Percentiles rank a stretch among this genome's conserved stretches.
Evolutionary conservation across 345 rosid genomes (phyloP).

Genomic region (Toxicodendron radicans): DNA sequence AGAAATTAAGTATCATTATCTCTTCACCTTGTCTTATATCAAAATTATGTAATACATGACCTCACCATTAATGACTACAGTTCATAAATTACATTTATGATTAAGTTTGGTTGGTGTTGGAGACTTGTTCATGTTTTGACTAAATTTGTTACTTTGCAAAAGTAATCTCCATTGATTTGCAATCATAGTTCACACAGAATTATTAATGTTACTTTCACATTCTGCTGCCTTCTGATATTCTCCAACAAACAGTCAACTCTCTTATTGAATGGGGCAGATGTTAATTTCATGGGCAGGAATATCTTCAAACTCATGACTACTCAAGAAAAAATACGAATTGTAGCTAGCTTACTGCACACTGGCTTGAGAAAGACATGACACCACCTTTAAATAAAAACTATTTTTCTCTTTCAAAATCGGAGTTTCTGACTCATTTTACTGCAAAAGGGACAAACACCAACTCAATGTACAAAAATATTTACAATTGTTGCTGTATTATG

Average conservation of each 20-base stretch:
- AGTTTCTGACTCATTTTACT: background rate
- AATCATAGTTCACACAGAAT: background rate
- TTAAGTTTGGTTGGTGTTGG: background rate
- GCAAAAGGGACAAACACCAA: background rate
- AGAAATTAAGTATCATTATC: background rate
- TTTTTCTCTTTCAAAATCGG: too few relatives aligned
- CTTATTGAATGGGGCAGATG: too few relatives aligned
- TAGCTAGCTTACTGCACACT: too few relatives aligned
- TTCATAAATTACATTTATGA: too few relatives aligned
- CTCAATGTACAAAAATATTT: background rate
- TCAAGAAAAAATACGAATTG: too few relatives aligned
- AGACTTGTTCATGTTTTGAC: background rate
- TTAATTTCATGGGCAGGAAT: too few relatives aligned
- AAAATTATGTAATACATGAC: conserved; percentile 9
- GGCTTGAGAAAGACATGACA: too few relatives aligned
- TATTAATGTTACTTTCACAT: background rate
- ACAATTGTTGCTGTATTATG: background rate
- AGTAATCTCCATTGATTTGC: background rate
- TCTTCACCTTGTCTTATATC: conserved; percentile 11
- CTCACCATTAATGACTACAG: background rate
- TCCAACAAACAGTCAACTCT: too few relatives aligned
- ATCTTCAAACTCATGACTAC: too few relatives aligned
- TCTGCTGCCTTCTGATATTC: too few relatives aligned
- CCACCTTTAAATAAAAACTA: too few relatives aligned
- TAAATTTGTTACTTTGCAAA: too few relatives aligned